These are phyloP conservation scores for Asterochloris erici DNA, from an alignment of 139 green algal genomes.

Conservation along the genomic window DNA sequence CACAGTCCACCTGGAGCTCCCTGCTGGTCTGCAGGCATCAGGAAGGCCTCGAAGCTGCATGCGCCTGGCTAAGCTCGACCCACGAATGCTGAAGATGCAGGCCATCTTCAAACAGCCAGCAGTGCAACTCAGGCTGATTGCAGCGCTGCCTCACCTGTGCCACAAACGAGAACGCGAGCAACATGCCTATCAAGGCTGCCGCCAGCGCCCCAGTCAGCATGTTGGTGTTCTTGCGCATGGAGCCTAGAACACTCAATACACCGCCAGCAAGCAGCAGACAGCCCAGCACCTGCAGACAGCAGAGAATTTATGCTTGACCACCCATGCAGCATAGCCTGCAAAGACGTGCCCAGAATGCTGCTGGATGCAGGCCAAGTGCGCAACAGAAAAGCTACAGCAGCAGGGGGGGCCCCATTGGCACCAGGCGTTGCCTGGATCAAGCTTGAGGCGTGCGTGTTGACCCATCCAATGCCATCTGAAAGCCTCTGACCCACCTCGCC, in stretches of 20 bases:
- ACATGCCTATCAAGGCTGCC: slow-evolving; percentile 33
- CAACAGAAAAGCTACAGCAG: too few species aligned
- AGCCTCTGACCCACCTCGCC: too few species aligned
- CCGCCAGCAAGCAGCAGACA: background rate
- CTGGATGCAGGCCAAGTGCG: too few species aligned
- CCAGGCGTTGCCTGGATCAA: too few species aligned
- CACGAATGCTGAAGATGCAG: background rate
- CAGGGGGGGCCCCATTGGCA: too few species aligned
- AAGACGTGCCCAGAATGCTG: too few species aligned
- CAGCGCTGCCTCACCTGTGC: slow-evolving; percentile 22
- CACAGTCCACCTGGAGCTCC: slow-evolving; percentile 45
- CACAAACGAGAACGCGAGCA: slow-evolving; percentile 39
- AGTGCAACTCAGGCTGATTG: background rate
- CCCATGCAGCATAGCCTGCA: too few species aligned
- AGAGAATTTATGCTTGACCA: too few species aligned
- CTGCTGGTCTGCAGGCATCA: slow-evolving; percentile 18
- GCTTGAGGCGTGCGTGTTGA: too few species aligned
- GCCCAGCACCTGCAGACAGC: slow-evolving; percentile 2
- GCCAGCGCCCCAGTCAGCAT: slow-evolving; percentile 33
- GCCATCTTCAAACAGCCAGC: background rate
- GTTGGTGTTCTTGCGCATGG: slow-evolving; percentile 1
- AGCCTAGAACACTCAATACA: slow-evolving; percentile 26
- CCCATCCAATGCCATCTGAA: too few species aligned
- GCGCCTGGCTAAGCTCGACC: background rate
- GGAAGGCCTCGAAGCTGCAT: background rate